Conservation (phyloP, 2,329 filamentous ascomycete genomes). For the Pseudogymnoascus sp. region DNA sequence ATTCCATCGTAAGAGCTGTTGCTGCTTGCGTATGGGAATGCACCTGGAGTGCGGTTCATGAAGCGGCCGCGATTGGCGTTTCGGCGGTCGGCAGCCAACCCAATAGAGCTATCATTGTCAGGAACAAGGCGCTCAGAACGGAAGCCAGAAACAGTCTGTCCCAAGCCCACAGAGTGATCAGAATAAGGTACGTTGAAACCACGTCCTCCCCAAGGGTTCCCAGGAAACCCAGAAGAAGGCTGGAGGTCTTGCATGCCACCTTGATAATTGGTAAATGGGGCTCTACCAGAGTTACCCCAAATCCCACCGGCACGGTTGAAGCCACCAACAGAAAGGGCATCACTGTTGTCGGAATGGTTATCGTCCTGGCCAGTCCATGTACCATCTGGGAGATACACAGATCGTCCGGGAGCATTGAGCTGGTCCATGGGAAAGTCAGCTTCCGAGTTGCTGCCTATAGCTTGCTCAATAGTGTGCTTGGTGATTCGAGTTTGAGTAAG, state of each 20-base stretch:
- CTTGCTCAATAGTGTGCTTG: constrained; percentile 52
- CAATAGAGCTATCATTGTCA: constrained; percentile 25
- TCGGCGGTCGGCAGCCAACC: constrained; percentile 18
- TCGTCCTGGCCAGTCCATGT: constrained; percentile 50
- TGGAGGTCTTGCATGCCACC: constrained; percentile 20
- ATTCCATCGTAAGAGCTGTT: constrained; percentile 30
- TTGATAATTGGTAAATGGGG: constrained; percentile 26
- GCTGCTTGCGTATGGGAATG: constrained; percentile 28
- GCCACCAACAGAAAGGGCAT: constrained; percentile 43
- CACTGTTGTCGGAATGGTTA: constrained; percentile 49
- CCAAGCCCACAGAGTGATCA: constrained; percentile 20
- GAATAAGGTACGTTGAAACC: constrained; percentile 27
- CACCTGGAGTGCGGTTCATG: constrained; percentile 21
- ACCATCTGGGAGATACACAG: constrained; percentile 34
- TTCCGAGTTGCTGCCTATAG: constrained; percentile 42
- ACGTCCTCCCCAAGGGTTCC: constrained; percentile 42
- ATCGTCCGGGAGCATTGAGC: constrained; percentile 30
- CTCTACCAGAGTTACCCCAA: constrained; percentile 43
- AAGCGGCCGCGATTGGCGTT: constrained; percentile 24
- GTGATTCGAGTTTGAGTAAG: constrained; percentile 56
- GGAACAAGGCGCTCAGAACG: constrained; percentile 25
- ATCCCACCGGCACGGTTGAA: constrained; percentile 50
- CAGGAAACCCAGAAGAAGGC: constrained; percentile 31
- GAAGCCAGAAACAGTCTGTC: constrained; percentile 21
- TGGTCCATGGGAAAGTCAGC: constrained; percentile 29